Evolutionary conservation across 2,329 filamentous ascomycete species (phyloP), one percentile per base, ranked within the genome.

Genomic region (Monilinia laxa): DNA sequence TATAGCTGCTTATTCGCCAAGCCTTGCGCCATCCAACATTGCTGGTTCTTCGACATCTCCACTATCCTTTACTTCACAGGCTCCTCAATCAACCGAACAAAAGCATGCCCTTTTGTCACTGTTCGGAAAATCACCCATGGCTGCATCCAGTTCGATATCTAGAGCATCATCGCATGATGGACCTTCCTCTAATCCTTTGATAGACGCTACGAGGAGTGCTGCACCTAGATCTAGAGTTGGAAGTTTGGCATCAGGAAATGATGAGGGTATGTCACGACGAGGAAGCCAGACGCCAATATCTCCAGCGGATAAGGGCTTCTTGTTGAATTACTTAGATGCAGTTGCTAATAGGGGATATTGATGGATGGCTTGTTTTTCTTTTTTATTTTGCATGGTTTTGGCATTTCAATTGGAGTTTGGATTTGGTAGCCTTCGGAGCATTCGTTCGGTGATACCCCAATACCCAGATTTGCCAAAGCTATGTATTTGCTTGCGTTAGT

Each of bases 271-370:
- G 54, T 67, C 72, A 49, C 78, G 81, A 52, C 79, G 82, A 14
- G 81, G 80, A 23, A 84, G 81, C 69, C 80, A 84, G 73, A 81
- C 82, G 42, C 80, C 84, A 16, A 86, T 87, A 55, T 90, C 88
- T 4, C 85, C 90, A 0, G 89, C 86, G 0, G 88, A 95, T 71
- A 89, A 90, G 75, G 88, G 83, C 20, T 95, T 95, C 73, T 79
- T 96, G 75, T 81, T 95, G 62, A 89, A 85, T 12, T 95, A 92
- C 75, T 79, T 96, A 73, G 86, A 91, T 70, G 81, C 81, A 66
- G 70, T 76, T 57, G 71, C 74, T 51, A 76, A 71, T 35, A 55
- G 65, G 23, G 65, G 65, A 7, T 63, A 3, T 57, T 25, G 31
- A 42, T 18, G 28, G 25, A 28, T 40, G 42, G 20, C 11, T 31